These are phyloP conservation scores for Grosmannia serpens DNA, from an alignment of 2,329 filamentous ascomycete genomes.

Conservation along the genomic window DNA sequence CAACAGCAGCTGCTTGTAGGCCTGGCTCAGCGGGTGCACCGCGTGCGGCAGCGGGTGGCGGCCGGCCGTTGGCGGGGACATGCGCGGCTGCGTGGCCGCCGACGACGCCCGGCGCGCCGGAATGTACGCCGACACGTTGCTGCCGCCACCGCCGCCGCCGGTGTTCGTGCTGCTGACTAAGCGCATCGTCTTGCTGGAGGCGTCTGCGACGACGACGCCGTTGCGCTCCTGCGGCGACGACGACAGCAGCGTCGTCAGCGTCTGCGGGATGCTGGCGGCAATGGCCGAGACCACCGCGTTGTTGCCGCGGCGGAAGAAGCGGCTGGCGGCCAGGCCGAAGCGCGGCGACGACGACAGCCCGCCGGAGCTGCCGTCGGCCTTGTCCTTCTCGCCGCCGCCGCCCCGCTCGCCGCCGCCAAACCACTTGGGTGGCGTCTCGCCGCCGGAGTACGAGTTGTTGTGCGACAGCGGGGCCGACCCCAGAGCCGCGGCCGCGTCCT, in stretches of 20 bases:
- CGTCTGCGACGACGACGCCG: neutral
- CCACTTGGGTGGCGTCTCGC: constrained; percentile 47
- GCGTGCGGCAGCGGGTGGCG: neutral
- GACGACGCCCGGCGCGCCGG: neutral
- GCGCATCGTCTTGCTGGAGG: no score
- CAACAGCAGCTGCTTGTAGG: constrained; percentile 3
- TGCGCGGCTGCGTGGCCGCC: neutral
- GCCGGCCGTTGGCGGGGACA: neutral
- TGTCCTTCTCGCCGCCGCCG: constrained; percentile 18
- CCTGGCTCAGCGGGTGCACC: constrained; percentile 2
- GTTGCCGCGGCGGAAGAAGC: constrained; percentile 40
- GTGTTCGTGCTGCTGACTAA: constrained; percentile 5
- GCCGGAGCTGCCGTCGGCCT: neutral
- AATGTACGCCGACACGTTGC: neutral
- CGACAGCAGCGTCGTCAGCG: constrained; percentile 27
- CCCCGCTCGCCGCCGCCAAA: constrained; percentile 26
- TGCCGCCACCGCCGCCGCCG: neutral
- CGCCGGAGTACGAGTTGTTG: constrained; percentile 45
- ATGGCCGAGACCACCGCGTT: constrained; percentile 44
- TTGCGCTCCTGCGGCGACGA: constrained; percentile 25
- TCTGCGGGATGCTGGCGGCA: constrained; percentile 40
- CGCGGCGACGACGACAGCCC: constrained; percentile 43
- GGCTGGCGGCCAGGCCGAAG: constrained; percentile 25
- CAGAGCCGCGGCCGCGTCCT: constrained; percentile 38
- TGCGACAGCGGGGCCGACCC: constrained; percentile 33